Base-by-base conservation (phyloP, 176 grass and related monocot genomes). In the Oryza australiensis region DNA sequence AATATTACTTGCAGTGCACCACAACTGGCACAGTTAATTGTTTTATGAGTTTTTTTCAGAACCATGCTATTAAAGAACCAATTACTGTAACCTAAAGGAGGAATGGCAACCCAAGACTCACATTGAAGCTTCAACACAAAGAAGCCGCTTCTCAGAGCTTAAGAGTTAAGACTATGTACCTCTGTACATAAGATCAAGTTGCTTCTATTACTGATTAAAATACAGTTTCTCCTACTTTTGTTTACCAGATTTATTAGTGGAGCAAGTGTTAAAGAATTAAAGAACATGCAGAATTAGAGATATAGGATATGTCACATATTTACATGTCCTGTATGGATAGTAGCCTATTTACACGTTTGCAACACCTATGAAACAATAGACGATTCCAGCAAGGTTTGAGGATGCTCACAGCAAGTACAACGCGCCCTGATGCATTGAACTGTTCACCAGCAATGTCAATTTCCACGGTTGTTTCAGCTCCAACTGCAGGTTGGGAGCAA, bases 401-500 rank as follows among this genome's bases (percentile, higher is more conserved):
- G 68, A 65, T 53, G 80, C 84, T 89, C 81, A 98, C 92, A 66
- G 92, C 85, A 85, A 98, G 86, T 76, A 98, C 87, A 26, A 91
- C 90, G 74, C 90, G 92, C 35, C 95, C 92, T 76, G 85, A 91
- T 63, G 92, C 90, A 78, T 87, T 90, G 88, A 94, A 94, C 70
- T 94, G 75, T 91, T 98, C 92, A 66, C 95, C 82, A 1, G 92
- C 90, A 90, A 94, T 93, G 78, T 94, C 88, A 64, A 98, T 87
- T 89, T 94, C 90, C 66, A 98, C 86, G 63, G 82, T 93, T 66
- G 92, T 98, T 87, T 98, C 88, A 76, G 92, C 95, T 88, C 95
- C 95, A 51, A 98, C 88, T 60, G 95, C 90, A 37, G 95, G 92
- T 84, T 98, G 92, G 78, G 95, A 98, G 55, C 94, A 90, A 79